Conservation (phyloP, 768 basidiomycete genomes). For the Lentinula lateritia region DNA sequence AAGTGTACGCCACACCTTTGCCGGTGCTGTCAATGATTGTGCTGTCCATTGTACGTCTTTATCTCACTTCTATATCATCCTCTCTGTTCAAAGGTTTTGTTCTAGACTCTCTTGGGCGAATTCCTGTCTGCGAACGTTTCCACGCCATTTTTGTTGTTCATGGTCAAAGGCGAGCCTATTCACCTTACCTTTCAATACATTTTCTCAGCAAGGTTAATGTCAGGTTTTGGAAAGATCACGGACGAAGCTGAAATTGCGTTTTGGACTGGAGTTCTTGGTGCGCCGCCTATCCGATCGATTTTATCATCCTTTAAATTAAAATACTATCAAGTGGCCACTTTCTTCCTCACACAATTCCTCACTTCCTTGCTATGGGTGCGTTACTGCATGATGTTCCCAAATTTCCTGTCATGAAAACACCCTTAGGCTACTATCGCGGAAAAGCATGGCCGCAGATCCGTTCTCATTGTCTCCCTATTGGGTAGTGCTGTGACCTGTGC, state of each 20-base stretch:
- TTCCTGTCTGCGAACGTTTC: conserved; percentile 92
- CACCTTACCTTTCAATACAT: neutral
- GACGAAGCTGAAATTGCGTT: conserved; percentile 86
- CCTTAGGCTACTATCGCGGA: conserved; percentile 86
- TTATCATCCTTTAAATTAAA: conserved; percentile 1
- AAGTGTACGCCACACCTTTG: conserved; percentile 72
- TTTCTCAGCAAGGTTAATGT: neutral
- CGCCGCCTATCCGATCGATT: conserved; percentile 11
- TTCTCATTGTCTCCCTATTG: conserved; percentile 78
- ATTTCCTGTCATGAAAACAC: conserved; percentile 5
- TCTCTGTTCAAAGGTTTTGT: conserved; percentile 7
- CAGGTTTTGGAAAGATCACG: conserved; percentile 64
- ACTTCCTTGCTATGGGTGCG: conserved; percentile 89
- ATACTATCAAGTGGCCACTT: conserved; percentile 55
- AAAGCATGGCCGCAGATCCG: conserved; percentile 80
- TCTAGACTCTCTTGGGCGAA: conserved; percentile 88
- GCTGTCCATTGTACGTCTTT: conserved; percentile 67
- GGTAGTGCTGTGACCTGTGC: conserved; percentile 80
- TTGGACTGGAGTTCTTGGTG: conserved; percentile 83
- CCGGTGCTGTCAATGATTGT: conserved; percentile 88
- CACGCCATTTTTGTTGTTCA: conserved; percentile 88
- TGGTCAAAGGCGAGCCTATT: conserved; percentile 70
- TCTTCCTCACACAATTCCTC: conserved; percentile 94
- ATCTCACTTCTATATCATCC: neutral
- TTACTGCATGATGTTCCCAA: conserved; percentile 9